These are phyloP conservation scores for Mytilinidion resinicola DNA, from an alignment of 495 filamentous ascomycete genomes.

Conservation along the genomic window DNA sequence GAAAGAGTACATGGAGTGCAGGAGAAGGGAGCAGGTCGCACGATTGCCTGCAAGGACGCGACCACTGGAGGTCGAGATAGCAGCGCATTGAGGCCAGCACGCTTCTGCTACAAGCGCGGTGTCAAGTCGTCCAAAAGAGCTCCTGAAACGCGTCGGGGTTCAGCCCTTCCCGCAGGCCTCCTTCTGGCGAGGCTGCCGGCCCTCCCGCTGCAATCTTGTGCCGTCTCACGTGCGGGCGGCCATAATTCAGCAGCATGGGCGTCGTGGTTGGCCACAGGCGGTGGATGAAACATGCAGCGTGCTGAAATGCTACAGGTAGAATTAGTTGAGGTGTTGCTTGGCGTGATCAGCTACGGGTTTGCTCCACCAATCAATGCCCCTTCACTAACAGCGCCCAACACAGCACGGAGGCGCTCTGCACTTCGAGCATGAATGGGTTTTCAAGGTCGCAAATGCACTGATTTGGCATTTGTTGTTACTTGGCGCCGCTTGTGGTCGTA, in stretches of 20 bases:
- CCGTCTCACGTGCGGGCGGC: neutral
- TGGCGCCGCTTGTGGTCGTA: neutral
- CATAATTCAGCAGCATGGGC: neutral
- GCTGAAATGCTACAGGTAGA: neutral
- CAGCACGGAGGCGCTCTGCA: neutral
- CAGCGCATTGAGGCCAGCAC: constrained; percentile 22
- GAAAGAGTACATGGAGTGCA: constrained; percentile 14
- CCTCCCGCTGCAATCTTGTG: neutral
- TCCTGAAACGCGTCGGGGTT: constrained; percentile 8
- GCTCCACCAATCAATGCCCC: neutral
- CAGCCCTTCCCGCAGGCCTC: constrained; percentile 6
- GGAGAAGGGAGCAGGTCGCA: constrained; percentile 18
- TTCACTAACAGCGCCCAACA: neutral
- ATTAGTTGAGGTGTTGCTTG: too few species aligned
- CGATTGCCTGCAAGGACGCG: constrained; percentile 23
- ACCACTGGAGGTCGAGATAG: constrained; percentile 17
- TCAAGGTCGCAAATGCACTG: neutral
- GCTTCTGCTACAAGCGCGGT: constrained; percentile 21
- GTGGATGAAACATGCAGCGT: neutral
- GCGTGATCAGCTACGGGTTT: neutral
- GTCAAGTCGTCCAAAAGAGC: constrained; percentile 8
- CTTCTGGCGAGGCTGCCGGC: too few species aligned
- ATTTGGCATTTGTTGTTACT: neutral
- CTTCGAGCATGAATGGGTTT: neutral
- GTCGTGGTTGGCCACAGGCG: too few species aligned